phyloP scores from a whole-genome alignment of 495 filamentous ascomycete genomes.

The Talaromyces thailandensis region DNA sequence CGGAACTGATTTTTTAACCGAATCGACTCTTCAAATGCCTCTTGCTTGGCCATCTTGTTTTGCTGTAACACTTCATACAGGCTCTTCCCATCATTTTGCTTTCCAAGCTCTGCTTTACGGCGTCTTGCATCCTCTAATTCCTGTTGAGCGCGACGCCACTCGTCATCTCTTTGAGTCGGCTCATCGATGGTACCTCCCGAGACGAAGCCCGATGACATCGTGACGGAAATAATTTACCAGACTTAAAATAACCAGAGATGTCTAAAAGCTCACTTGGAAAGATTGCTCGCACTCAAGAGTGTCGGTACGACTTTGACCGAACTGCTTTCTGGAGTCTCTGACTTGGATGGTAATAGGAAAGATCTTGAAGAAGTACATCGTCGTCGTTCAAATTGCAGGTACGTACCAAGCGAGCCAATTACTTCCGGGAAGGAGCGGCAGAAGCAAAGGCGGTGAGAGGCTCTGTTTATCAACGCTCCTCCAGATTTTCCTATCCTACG shows the following conservation, averaged over 20 bases:
- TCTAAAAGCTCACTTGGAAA: background rate
- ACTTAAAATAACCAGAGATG: background rate
- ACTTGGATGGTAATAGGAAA: background rate
- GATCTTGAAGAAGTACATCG: background rate
- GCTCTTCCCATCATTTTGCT: slow-evolving; percentile 56
- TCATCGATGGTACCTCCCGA: slow-evolving; percentile 71
- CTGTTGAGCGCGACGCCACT: slow-evolving; percentile 68
- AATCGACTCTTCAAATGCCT: slow-evolving; percentile 86
- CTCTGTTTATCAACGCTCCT: background rate
- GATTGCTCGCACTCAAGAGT: background rate
- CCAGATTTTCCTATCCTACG: no score
- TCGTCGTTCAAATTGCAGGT: background rate
- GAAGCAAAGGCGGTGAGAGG: background rate
- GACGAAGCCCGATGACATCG: slow-evolving; percentile 83
- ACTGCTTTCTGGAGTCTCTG: background rate
- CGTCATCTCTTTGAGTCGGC: slow-evolving; percentile 50
- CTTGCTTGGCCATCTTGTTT: slow-evolving; percentile 96
- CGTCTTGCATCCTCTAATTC: slow-evolving; percentile 63
- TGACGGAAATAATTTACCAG: background rate
- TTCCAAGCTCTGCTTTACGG: slow-evolving; percentile 47
- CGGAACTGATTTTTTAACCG: slow-evolving; percentile 90
- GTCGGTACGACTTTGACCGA: background rate
- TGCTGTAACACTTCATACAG: slow-evolving; percentile 83
- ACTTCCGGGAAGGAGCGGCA: background rate
- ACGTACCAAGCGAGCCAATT: background rate